Evolutionary conservation across 78 protist species (phyloP).

Genomic region (Pigoraptor vietnamica): DNA sequence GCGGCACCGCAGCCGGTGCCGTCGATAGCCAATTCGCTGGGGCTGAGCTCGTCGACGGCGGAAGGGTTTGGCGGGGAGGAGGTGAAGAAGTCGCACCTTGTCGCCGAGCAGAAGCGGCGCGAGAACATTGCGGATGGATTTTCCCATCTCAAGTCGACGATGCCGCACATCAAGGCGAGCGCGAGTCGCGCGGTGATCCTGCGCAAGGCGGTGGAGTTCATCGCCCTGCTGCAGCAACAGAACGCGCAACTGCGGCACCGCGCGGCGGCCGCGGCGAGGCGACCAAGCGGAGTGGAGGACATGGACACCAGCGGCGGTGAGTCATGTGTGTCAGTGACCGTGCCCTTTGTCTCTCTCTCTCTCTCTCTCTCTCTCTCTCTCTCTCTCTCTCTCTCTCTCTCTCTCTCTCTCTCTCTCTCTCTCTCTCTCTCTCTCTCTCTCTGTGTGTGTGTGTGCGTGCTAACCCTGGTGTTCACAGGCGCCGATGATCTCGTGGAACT

Average conservation of each 20-base stretch:
- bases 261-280: background rate
- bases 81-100: background rate
- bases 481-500: background rate
- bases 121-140: conserved; percentile 28
- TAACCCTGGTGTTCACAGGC: background rate
- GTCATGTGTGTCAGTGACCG: no score
- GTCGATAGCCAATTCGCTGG: background rate
- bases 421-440: background rate
- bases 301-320: background rate
- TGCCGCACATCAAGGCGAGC: background rate
- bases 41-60: background rate
- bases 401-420: background rate
- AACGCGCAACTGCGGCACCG: background rate
- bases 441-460: no score
- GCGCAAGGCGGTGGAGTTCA: conserved; percentile 5
- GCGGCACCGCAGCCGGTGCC: background rate
- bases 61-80: background rate
- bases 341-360: background rate
- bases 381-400: background rate
- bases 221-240: conserved; percentile 7
- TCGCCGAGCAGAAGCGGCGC: conserved; percentile 25
- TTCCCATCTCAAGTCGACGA: background rate
- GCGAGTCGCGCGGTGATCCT: conserved; percentile 17
- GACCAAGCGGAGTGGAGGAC: background rate
- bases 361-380: background rate